Conservation (phyloP, 495 filamentous ascomycete species). For the Penicillium odoratum region DNA sequence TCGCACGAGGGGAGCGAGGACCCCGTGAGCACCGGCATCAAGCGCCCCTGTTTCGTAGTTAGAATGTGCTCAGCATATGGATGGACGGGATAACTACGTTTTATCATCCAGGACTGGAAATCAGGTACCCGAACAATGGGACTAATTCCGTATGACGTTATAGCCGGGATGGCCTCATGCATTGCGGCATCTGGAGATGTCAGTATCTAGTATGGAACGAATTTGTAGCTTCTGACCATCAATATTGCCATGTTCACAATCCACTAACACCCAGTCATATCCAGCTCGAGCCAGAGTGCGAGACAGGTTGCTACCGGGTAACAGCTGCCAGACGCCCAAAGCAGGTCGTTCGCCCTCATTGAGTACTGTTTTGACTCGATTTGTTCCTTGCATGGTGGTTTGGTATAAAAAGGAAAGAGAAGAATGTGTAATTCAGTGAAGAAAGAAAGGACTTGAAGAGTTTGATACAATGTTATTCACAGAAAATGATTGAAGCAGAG, state of each 20-base stretch:
- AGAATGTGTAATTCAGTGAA: neutral
- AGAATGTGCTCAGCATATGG: neutral
- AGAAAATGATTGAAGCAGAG: neutral
- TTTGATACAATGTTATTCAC: neutral
- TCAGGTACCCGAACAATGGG: slow-evolving; percentile 68
- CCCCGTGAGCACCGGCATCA: slow-evolving; percentile 55
- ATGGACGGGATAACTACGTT: slow-evolving; percentile 49
- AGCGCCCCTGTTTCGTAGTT: slow-evolving; percentile 54
- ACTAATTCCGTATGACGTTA: slow-evolving; percentile 62
- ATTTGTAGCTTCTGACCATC: neutral
- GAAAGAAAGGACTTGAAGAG: neutral
- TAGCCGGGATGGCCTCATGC: slow-evolving; percentile 76
- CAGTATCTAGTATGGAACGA: neutral
- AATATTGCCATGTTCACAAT: slow-evolving; percentile 15
- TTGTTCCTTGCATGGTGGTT: slow-evolving; percentile 1
- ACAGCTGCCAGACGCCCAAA: slow-evolving; percentile 10
- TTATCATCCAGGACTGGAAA: slow-evolving; percentile 69
- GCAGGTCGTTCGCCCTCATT: slow-evolving; percentile 2
- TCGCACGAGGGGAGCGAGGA: slow-evolving; percentile 64
- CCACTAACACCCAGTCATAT: slow-evolving; percentile 11
- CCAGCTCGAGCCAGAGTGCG: slow-evolving; percentile 9
- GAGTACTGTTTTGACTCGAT: slow-evolving; percentile 6
- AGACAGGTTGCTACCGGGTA: slow-evolving; percentile 11
- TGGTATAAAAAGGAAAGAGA: no score
- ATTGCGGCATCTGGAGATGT: slow-evolving; percentile 61